Percentiles rank a stretch among this genome's conserved stretches.
These are phyloP conservation scores for Tetradesmus lagerheimii DNA, from an alignment of 139 green algal species.

Conservation along the genomic window DNA sequence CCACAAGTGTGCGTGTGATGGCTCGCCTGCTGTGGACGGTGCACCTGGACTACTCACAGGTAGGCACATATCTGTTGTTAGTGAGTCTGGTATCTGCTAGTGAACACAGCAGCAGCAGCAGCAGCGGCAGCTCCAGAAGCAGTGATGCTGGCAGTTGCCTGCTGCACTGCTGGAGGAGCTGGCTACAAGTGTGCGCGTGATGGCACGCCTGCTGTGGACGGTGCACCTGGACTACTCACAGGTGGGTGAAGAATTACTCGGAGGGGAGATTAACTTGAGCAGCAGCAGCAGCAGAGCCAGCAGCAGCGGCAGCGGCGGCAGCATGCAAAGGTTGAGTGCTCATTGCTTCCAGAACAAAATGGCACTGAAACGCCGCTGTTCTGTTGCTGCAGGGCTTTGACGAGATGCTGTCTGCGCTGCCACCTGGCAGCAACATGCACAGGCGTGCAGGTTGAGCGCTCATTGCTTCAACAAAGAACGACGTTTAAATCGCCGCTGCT, in stretches of 20 bases:
- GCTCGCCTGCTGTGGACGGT: conserved; percentile 40
- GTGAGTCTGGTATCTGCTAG: no score
- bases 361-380: neutral
- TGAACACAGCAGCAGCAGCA: no score
- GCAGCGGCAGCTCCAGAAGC: no score
- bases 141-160: no score
- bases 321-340: no score
- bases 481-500: neutral
- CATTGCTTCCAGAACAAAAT: neutral
- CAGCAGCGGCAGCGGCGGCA: no score
- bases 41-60: conserved; percentile 35
- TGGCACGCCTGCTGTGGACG: conserved; percentile 34
- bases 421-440: neutral
- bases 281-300: no score
- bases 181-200: neutral
- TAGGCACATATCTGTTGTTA: no score
- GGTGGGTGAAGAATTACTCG: no score
- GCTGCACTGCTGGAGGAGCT: neutral
- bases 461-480: neutral
- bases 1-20: conserved; percentile 29
- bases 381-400: neutral
- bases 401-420: neutral
- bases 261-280: no score
- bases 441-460: no score
- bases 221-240: conserved; percentile 34